Base-by-base conservation (phyloP, 441 rosid species). In the Manihot esculenta region DNA sequence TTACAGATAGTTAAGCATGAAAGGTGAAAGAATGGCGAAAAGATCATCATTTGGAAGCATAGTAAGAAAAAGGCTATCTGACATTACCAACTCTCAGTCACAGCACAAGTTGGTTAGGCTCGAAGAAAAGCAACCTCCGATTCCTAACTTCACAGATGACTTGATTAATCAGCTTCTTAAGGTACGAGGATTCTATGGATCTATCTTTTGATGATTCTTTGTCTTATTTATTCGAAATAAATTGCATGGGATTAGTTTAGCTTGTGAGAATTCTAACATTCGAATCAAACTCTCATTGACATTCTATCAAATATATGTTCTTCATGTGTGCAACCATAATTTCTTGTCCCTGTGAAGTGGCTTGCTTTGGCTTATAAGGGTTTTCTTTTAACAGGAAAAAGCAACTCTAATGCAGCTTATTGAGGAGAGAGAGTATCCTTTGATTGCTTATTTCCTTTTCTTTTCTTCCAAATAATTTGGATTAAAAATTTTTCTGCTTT, bases 371-470 rank as follows among this genome's bases (percentile, higher is more conserved):
- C 10, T n/a, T 41, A 5, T 10, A 1, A 47, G 51, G 14, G 41
- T 49, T 38, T 20, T 50, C 54, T 7, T 26, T 26, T 15, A 72
- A 45, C 85, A 89, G 97, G 98, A 93, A 71, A 93, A 87, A 47
- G 59, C 68, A 77, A 64, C 84, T 35, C 70, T 93, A 83, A 66
- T 84, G 84, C 85, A 85, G 72, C 84, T 91, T 63, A 67, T 89
- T 33, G 92, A 85, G 50, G 88, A 88, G 73, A 86, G 88, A 75
- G 84, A 91, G 93, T 91, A 89, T 91, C 93, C 87, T 82, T 77
- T 47, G 41, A 47, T 66, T 71, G 26, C 21, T 17, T 10, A 57
- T 0, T 50, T 26, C 26, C 33, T 13, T 18, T 50, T 69, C 18
- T 4, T 2, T 21, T 11, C 56, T 27, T 9, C 27, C 10, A n/a